Base-by-base conservation (phyloP, 768 basidiomycete genomes). In the Leccinum obscurum region DNA sequence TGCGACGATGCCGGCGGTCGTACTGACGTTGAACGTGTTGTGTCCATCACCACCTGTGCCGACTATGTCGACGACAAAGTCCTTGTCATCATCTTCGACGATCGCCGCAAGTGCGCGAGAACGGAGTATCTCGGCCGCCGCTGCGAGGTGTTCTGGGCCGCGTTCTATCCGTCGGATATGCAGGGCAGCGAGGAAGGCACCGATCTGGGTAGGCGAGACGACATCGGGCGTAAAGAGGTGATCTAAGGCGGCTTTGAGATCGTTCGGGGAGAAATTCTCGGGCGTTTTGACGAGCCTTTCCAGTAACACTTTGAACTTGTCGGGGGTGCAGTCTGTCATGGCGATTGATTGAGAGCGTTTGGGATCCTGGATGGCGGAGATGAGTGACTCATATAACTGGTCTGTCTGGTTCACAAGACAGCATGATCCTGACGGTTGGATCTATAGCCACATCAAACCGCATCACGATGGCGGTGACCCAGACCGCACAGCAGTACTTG, bases 1-100 rank as follows among this genome's bases (percentile, higher is more conserved):
- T 30, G 95, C 96, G 20, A 98, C 92, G 62, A 99, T 83, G 1
- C 85, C 95, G 3, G 96, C 95, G 2, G 93, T 89, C 1, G 96
- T 98, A 71, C 93, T 95, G 55, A 98, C 95, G 71, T 98, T 98
- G 83, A 95, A 98, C 0, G 95, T 88, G 69, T 98, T 92, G 74
- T 95, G 86, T 0, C 95, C 95, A 75, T 98, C 97, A 7, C 97
- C 96, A 11, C 96, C 72, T 0, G 73, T 75, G 3, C 73, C 73
- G 41, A 76, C 73, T 52, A 75, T 72, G 60, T 75, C 73, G 6
- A 83, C 89, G 14, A 92, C 83, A 57, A 92, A 92, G 72, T 95
- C 92, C 6, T 78, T 73, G 48, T 87, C 82, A 2, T 72, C 72
- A 32, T 83, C 81, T 56, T 86, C 79, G 39, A 92, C 81, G 2